These are phyloP conservation scores for Tetrapisispora nanseiensis DNA, from an alignment of 805 yeast species.

Conservation along the genomic window DNA sequence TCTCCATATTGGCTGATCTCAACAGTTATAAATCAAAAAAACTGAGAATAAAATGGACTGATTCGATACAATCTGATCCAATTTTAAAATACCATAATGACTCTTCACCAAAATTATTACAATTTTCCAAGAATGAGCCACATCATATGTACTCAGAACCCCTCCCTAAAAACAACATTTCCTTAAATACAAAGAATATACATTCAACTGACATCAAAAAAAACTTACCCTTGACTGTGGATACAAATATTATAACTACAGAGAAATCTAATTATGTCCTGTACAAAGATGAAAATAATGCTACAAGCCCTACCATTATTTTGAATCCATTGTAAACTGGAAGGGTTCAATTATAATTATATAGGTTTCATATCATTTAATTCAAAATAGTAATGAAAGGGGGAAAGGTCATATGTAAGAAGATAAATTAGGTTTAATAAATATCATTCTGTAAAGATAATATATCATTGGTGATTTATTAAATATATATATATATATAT, in stretches of 20 bases:
- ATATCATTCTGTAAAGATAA: too few relatives aligned
- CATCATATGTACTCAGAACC: slow-evolving; percentile 25
- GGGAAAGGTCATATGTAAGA: too few relatives aligned
- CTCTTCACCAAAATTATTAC: slow-evolving; percentile 24
- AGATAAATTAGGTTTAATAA: too few relatives aligned
- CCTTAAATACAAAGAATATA: neutral
- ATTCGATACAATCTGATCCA: neutral
- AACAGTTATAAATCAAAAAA: neutral
- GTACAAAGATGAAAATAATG: neutral
- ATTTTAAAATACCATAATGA: neutral
- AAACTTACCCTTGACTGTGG: neutral
- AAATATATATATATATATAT: too few relatives aligned
- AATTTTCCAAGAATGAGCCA: slow-evolving; percentile 18
- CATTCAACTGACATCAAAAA: too few relatives aligned
- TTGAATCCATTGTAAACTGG: too few relatives aligned
- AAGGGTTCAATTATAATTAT: too few relatives aligned
- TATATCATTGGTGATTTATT: too few relatives aligned
- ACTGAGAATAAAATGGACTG: neutral
- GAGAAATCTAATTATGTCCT: neutral
- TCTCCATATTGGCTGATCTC: neutral
- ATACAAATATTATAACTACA: neutral
- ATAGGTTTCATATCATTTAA: too few relatives aligned
- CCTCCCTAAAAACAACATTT: slow-evolving; percentile 9
- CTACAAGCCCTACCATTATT: slow-evolving; percentile 14
- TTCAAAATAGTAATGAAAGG: too few relatives aligned